A percentile compares a stretch with the other conserved stretches of the same genome.
Evolutionary conservation across 495 filamentous ascomycete genomes (phyloP).

Genomic region (Penicillium subrubescens): DNA sequence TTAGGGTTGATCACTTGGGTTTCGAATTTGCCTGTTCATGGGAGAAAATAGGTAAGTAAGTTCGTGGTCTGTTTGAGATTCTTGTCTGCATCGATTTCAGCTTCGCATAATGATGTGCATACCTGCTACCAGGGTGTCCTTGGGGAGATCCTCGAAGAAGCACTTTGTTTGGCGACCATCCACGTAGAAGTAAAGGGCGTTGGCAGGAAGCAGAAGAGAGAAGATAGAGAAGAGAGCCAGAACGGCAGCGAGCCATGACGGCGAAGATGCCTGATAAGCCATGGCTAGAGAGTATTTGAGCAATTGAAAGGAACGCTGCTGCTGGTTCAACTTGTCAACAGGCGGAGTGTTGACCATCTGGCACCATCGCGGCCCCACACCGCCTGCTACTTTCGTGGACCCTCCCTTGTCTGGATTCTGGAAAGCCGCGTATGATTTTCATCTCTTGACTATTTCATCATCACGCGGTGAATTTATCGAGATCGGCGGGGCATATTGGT

Average conservation of each 20-base stretch:
- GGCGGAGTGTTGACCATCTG: constrained; percentile 22
- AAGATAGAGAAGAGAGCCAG: constrained; percentile 43
- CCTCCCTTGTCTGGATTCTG: constrained; percentile 15
- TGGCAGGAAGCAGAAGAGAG: constrained; percentile 58
- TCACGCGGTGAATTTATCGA: background rate
- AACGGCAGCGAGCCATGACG: constrained; percentile 44
- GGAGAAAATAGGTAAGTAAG: background rate
- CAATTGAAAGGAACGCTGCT: constrained; percentile 20
- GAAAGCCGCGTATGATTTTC: constrained; percentile 24
- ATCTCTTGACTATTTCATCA: constrained; percentile 15
- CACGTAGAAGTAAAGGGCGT: constrained; percentile 95
- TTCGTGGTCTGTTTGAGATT: background rate
- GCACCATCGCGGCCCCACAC: constrained; percentile 19
- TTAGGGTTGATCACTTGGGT: constrained; percentile 77
- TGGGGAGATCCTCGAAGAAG: constrained; percentile 98
- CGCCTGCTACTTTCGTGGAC: constrained; percentile 23
- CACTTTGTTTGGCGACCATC: constrained; percentile 73
- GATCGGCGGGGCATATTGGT: background rate
- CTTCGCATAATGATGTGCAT: constrained; percentile 21
- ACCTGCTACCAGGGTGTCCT: constrained; percentile 96
- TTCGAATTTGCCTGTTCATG: constrained; percentile 70
- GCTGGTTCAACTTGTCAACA: constrained; percentile 26
- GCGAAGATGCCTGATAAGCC: constrained; percentile 35
- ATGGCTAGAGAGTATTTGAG: constrained; percentile 25
- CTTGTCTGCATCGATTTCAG: background rate